Evolutionary conservation across 371 early-diverging fungal genomes (phyloP).

Genomic region (Mortierella sp.): DNA sequence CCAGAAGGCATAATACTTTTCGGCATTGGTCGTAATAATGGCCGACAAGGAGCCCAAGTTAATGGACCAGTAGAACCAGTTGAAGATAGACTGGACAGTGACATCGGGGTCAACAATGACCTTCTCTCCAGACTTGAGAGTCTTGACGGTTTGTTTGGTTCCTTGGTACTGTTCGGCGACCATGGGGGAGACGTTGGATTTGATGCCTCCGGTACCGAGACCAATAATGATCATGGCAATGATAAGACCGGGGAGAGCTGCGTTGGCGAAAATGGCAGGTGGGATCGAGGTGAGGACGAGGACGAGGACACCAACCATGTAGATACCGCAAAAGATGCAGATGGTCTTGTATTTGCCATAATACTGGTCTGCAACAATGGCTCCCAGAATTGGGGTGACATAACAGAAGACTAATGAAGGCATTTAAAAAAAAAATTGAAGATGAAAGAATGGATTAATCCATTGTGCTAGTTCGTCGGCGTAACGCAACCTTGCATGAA

Average conservation of each 20-base stretch:
- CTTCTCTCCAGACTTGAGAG: slow-evolving; percentile 43
- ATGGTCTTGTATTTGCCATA: slow-evolving; percentile 88
- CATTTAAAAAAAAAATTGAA: too few relatives aligned
- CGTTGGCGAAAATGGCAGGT: slow-evolving; percentile 66
- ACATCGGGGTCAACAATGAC: slow-evolving; percentile 60
- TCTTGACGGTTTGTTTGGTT: slow-evolving; percentile 41
- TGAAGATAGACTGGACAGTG: slow-evolving; percentile 70
- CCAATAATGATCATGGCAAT: slow-evolving; percentile 82
- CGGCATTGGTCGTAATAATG: slow-evolving; percentile 53
- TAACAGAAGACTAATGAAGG: slow-evolving; percentile 74
- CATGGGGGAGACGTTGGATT: slow-evolving; percentile 81
- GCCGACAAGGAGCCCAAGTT: slow-evolving; percentile 79
- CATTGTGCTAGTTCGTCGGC: not conserved
- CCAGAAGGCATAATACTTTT: slow-evolving; percentile 56
- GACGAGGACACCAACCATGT: slow-evolving; percentile 78
- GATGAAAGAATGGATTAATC: not conserved
- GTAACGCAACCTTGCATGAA: not conserved
- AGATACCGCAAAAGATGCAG: slow-evolving; percentile 70
- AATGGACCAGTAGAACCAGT: slow-evolving; percentile 87
- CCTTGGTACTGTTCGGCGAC: slow-evolving; percentile 78
- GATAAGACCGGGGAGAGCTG: slow-evolving; percentile 76
- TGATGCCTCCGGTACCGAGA: slow-evolving; percentile 92
- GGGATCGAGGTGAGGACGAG: slow-evolving; percentile 76
- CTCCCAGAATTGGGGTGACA: slow-evolving; percentile 83
- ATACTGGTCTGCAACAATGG: slow-evolving; percentile 84